Conservation (phyloP, 495 filamentous ascomycete genomes). For the Parathielavia hyrcaniae region DNA sequence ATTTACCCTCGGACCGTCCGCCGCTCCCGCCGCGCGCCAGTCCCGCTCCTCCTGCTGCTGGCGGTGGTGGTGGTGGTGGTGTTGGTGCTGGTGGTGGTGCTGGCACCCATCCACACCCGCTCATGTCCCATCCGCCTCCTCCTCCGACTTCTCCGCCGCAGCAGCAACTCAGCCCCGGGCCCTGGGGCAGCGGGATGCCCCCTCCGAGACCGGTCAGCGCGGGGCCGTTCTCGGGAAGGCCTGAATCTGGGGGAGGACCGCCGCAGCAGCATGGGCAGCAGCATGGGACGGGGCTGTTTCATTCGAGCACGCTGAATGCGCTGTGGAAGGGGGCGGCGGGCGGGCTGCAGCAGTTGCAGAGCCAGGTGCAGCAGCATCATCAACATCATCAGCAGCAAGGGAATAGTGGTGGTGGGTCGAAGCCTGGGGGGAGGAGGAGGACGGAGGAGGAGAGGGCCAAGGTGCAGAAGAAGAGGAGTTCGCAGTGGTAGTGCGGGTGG, state of each 20-base stretch:
- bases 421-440: conserved; percentile 20
- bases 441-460: conserved; percentile 31
- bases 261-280: not conserved
- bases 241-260: not conserved
- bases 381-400: conserved; percentile 8
- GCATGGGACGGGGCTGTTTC: conserved; percentile 21
- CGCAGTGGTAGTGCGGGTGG: conserved; percentile 31
- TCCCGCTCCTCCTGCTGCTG: conserved; percentile 4
- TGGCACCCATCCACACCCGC: not conserved
- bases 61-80: not conserved
- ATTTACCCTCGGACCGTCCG: conserved; percentile 28
- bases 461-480: conserved; percentile 44
- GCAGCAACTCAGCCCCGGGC: conserved; percentile 8
- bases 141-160: conserved; percentile 1
- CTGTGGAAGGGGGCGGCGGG: conserved; percentile 28
- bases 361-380: conserved; percentile 16
- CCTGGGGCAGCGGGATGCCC: conserved; percentile 11
- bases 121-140: not conserved
- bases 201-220: conserved; percentile 41
- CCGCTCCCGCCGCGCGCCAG: conserved; percentile 22
- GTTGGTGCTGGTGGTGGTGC: too few relatives aligned
- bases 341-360: conserved; percentile 13
- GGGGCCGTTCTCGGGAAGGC: conserved; percentile 25
- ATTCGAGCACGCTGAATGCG: conserved; percentile 23
- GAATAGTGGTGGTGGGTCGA: not conserved